A percentile compares a stretch with the other conserved stretches of the same genome.
phyloP scores from a whole-genome alignment of 441 rosid species.

The Aquilaria agallochum region DNA sequence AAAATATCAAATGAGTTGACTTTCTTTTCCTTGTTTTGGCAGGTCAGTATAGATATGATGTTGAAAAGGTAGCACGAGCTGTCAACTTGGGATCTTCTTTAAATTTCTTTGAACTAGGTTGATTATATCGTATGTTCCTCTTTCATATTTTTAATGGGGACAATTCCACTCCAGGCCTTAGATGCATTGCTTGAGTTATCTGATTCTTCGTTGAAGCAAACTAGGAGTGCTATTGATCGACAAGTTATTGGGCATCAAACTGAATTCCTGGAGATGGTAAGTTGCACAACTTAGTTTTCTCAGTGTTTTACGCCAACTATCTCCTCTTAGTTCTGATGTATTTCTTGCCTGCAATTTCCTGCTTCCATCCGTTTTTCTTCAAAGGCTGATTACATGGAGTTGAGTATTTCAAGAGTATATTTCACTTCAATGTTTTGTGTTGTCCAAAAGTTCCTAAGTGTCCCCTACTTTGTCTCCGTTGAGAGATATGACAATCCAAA shows the following conservation, averaged over 20 bases:
- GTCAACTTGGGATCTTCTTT: slow-evolving; percentile 12
- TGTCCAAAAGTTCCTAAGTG: too few species aligned
- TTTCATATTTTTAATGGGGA: neutral
- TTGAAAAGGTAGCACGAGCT: slow-evolving; percentile 53
- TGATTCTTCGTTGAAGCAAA: slow-evolving; percentile 40
- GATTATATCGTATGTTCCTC: neutral
- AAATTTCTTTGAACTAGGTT: slow-evolving; percentile 5
- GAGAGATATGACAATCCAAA: too few species aligned
- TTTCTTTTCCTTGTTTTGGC: slow-evolving; percentile 21
- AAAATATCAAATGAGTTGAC: neutral
- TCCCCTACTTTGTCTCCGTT: too few species aligned
- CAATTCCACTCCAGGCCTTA: slow-evolving; percentile 47
- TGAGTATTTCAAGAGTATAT: too few species aligned
- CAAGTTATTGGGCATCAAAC: slow-evolving; percentile 21
- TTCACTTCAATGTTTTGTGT: too few species aligned
- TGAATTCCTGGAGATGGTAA: slow-evolving; percentile 47
- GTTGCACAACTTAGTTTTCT: slow-evolving; percentile 13
- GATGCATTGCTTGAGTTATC: slow-evolving; percentile 64
- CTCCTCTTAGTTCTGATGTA: too few species aligned
- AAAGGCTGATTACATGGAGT: too few species aligned
- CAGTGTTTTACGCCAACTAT: too few species aligned
- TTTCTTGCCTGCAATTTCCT: too few species aligned
- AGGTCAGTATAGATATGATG: slow-evolving; percentile 79
- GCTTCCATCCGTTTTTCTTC: too few species aligned
- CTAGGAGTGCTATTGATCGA: slow-evolving; percentile 24